Conservation (phyloP, 2,329 filamentous ascomycete genomes). For the Diaporthe caulivora region DNA sequence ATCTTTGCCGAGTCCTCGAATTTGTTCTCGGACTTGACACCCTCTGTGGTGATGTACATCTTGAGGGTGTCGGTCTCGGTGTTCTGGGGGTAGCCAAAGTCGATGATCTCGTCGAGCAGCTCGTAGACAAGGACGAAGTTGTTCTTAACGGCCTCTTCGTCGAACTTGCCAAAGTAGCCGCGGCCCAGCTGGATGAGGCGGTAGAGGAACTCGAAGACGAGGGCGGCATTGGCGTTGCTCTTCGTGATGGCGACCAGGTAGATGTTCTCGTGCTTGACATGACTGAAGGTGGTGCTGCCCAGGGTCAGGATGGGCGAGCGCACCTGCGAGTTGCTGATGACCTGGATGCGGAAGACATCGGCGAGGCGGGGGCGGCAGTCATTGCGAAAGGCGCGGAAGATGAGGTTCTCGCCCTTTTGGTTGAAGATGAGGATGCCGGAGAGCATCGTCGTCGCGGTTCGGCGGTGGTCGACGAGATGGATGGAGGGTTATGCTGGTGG, state of each 20-base stretch:
- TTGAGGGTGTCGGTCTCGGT: conserved; percentile 99
- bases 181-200: conserved; percentile 89
- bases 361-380: conserved; percentile 97
- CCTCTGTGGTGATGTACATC: conserved; percentile 99
- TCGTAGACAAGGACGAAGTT: conserved; percentile 99
- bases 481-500: neutral
- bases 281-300: conserved; percentile 97
- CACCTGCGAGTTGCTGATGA: conserved; percentile 98
- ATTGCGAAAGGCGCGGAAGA: conserved; percentile 98
- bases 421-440: conserved; percentile 99
- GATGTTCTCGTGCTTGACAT: conserved; percentile 99
- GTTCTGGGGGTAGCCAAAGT: conserved; percentile 99
- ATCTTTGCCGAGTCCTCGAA: conserved; percentile 97
- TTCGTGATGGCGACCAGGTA: conserved; percentile 98
- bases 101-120: conserved; percentile 96
- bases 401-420: conserved; percentile 99
- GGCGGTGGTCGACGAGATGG: neutral
- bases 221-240: conserved; percentile 97
- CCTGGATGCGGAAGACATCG: conserved; percentile 99
- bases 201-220: conserved; percentile 98
- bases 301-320: conserved; percentile 97
- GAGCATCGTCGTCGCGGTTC: conserved; percentile 71
- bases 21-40: conserved; percentile 89
- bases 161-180: conserved; percentile 98
- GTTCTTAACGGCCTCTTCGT: conserved; percentile 99